These are phyloP conservation scores for Dioscorea cayenensis DNA, from an alignment of 116 monocot genomes.

Conservation along the genomic window DNA sequence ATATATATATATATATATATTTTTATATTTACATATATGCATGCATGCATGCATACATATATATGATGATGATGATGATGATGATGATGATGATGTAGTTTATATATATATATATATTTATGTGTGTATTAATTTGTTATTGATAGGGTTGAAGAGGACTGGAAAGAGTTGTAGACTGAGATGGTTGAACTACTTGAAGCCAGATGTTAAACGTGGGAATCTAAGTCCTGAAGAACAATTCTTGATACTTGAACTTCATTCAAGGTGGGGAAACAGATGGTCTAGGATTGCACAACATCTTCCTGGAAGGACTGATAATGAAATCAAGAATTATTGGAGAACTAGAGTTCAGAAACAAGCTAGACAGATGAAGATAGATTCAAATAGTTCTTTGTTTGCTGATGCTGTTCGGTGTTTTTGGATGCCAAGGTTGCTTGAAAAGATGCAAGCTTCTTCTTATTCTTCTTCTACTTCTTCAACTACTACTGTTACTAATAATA, in stretches of 20 bases:
- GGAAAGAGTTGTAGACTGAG: slow-evolving; percentile 82
- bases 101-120: not conserved
- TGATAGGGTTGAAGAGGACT: slow-evolving; percentile 74
- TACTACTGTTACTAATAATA: not conserved
- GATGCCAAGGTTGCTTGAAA: slow-evolving; percentile 57
- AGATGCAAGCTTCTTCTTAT: slow-evolving; percentile 15
- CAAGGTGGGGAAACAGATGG: slow-evolving; percentile 89
- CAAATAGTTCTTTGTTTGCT: slow-evolving; percentile 48
- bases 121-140: slow-evolving; percentile 7
- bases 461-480: not conserved
- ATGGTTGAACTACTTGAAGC: slow-evolving; percentile 80
- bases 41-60: not conserved
- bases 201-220: slow-evolving; percentile 78
- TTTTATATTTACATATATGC: too few relatives aligned
- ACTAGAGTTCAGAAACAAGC: slow-evolving; percentile 79
- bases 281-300: slow-evolving; percentile 69
- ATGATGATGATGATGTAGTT: not conserved
- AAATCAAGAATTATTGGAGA: slow-evolving; percentile 85
- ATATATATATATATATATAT: not conserved
- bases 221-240: slow-evolving; percentile 71
- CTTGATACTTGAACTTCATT: slow-evolving; percentile 78
- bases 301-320: slow-evolving; percentile 79
- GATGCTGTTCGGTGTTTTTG: slow-evolving; percentile 53
- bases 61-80: not conserved
- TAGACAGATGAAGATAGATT: slow-evolving; percentile 57